phyloP scores from a whole-genome alignment of 345 rosid species.

The Toxicodendron radicans region DNA sequence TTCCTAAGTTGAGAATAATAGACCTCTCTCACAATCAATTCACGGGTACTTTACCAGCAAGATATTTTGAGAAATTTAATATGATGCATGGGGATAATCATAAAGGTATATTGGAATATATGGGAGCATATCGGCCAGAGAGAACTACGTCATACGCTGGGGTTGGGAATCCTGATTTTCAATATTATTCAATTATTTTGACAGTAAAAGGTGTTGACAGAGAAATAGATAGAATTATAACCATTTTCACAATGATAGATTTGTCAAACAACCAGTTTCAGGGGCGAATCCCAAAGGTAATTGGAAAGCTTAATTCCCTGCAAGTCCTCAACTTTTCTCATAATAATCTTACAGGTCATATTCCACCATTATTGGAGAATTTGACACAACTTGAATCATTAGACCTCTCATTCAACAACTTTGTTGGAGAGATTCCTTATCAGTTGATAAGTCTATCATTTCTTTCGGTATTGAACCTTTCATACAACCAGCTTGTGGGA shows the following conservation, averaged over 20 bases:
- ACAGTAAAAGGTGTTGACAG: not conserved
- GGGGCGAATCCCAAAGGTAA: not conserved
- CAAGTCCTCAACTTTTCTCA: conserved; percentile 14
- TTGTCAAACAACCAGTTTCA: conserved; percentile 10
- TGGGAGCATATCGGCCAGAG: too few species aligned
- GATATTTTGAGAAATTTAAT: too few species aligned
- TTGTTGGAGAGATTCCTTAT: conserved; percentile 13
- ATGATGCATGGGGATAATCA: too few species aligned
- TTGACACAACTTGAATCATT: conserved; percentile 14
- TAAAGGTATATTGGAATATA: too few species aligned
- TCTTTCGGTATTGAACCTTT: conserved; percentile 2
- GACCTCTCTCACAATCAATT: too few species aligned
- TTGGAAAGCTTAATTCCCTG: conserved; percentile 10
- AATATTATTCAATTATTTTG: not conserved
- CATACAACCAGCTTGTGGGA: not conserved
- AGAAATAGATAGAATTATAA: not conserved
- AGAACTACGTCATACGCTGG: too few species aligned
- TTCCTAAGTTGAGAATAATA: too few species aligned
- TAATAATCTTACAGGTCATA: conserved; percentile 7
- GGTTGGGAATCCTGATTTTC: too few species aligned
- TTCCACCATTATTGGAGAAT: conserved; percentile 6
- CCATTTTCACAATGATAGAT: conserved; percentile 20
- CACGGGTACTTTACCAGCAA: too few species aligned
- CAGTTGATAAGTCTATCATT: conserved; percentile 1
- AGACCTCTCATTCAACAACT: conserved; percentile 22